Evolutionary conservation across 1,139 yeast species (phyloP).

Genomic region (Protomyces inundatus): DNA sequence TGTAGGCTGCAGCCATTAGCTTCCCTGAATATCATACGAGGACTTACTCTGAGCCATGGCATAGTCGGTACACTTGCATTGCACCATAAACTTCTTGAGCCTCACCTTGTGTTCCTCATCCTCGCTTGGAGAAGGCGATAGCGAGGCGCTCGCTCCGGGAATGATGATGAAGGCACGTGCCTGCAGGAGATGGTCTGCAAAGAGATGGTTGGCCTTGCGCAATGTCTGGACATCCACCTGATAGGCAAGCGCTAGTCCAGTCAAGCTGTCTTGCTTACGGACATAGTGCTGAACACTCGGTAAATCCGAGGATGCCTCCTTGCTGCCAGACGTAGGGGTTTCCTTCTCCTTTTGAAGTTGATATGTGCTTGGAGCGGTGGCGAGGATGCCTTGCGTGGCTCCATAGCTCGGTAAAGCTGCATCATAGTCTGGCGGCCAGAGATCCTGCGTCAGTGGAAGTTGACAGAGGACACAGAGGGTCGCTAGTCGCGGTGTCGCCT

Average conservation of each 20-base stretch:
- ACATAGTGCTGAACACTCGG: conserved; percentile 20
- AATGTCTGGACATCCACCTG: background rate
- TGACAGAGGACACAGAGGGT: conserved; percentile 15
- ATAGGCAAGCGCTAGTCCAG: conserved; percentile 2
- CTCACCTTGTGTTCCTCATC: conserved; percentile 14
- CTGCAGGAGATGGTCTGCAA: conserved; percentile 8
- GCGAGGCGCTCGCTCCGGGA: conserved; percentile 13
- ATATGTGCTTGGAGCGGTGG: background rate
- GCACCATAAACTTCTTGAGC: conserved; percentile 19
- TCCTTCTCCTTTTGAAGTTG: background rate
- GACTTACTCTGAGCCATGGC: conserved; percentile 20
- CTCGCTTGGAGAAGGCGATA: conserved; percentile 11
- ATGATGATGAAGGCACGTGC: conserved; percentile 19
- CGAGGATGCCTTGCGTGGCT: background rate
- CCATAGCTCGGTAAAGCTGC: conserved; percentile 4
- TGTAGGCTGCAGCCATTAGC: conserved; percentile 12
- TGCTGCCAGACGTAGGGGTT: background rate
- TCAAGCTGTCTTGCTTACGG: conserved; percentile 8
- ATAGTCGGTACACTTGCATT: conserved; percentile 18
- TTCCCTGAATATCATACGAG: background rate
- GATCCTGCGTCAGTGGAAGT: conserved; percentile 11
- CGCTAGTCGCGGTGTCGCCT: background rate
- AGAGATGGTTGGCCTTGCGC: conserved; percentile 9
- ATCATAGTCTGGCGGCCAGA: background rate
- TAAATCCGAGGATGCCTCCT: background rate